Base-by-base conservation (phyloP, 108 stramenopile genomes). In the Skeletonema grethae region DNA sequence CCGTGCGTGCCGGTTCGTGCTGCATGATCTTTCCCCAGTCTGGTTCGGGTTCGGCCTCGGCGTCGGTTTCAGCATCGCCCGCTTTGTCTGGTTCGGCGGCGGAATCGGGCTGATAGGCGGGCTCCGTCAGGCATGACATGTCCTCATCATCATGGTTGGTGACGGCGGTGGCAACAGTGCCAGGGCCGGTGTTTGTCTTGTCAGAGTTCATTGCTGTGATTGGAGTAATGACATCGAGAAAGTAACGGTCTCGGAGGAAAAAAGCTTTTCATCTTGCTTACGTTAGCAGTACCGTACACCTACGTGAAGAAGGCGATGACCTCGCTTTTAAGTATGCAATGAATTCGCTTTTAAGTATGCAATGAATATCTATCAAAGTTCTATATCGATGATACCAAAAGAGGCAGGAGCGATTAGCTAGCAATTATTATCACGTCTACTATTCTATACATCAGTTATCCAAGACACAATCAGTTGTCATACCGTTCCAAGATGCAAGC, bases 401-500 rank as follows among this genome's bases (percentile, higher is more conserved):
- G 25, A 28, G 25, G 25, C 25, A 28, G 25, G 25, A 1, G 25
- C 25, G 25, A 36, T 8, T 10, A 8, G 36, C 36, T 36, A 36
- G 36, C 36, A 36, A 8, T 10, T 7, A 8, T 36, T 36, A 36
- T 36, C 7, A 36, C 36, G 9, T 10, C 36, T 36, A 36, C 22
- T 22, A 53, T 7, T 22, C 20, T 20, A 53, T 53, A 53, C 50
- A 22, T 28, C 5, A 24, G 2, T 9, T 2, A 8, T 7, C 7
- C 22, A n/a, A 71, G 1, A 28, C 25, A 55, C 60, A 72, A n/a
- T 80, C 65, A 82, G 39, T 82, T 82, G 50, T 92, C 91, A 79
- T 96, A 96, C 20, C 95, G 84, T 69, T 97, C 97, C 70, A 98
- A 75, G 50, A 98, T 67, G 61, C 86, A 90, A 34, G 95, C 96